phyloP scores from a whole-genome alignment of 768 basidiomycete genomes.

The Pluteus cervinus region DNA sequence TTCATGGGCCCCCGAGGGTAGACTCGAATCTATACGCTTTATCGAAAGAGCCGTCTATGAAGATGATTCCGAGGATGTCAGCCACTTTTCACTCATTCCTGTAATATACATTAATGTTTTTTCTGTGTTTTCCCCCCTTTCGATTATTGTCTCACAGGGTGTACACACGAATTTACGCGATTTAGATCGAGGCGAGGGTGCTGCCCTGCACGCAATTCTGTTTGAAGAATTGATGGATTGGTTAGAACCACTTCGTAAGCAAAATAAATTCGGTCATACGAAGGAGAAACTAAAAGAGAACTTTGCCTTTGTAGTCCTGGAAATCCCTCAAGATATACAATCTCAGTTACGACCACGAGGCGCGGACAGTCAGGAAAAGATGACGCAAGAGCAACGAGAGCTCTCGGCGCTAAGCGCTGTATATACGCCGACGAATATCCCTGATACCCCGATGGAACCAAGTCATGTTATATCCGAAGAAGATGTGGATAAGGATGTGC shows the following conservation, averaged over 20 bases:
- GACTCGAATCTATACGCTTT: constrained; percentile 68
- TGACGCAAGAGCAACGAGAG: constrained; percentile 71
- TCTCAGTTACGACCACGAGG: constrained; percentile 53
- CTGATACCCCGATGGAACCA: constrained; percentile 74
- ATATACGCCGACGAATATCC: constrained; percentile 66
- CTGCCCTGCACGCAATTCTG: constrained; percentile 72
- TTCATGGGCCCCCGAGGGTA: constrained; percentile 69
- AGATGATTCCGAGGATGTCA: constrained; percentile 84
- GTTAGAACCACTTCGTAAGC: constrained; percentile 77
- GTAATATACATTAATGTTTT: constrained; percentile 50
- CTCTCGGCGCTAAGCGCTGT: constrained; percentile 69
- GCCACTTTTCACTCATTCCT: constrained; percentile 40
- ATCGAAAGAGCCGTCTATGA: constrained; percentile 88
- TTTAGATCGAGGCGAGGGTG: constrained; percentile 84
- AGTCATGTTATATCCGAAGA: constrained; percentile 55
- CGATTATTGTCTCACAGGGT: constrained; percentile 48
- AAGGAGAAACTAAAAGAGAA: constrained; percentile 13
- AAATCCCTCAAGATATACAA: constrained; percentile 55
- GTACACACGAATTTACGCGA: constrained; percentile 71
- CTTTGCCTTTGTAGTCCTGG: constrained; percentile 42
- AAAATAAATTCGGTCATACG: constrained; percentile 14
- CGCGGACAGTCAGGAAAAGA: constrained; percentile 61
- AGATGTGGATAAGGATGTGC: constrained; percentile 57
- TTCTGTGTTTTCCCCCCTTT: constrained; percentile 20
- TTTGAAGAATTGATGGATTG: constrained; percentile 88